A percentile compares a stretch with the other conserved stretches of the same genome.
These are phyloP conservation scores for Coprinopsis cinerea DNA, from an alignment of 768 basidiomycete species.

Conservation along the genomic window DNA sequence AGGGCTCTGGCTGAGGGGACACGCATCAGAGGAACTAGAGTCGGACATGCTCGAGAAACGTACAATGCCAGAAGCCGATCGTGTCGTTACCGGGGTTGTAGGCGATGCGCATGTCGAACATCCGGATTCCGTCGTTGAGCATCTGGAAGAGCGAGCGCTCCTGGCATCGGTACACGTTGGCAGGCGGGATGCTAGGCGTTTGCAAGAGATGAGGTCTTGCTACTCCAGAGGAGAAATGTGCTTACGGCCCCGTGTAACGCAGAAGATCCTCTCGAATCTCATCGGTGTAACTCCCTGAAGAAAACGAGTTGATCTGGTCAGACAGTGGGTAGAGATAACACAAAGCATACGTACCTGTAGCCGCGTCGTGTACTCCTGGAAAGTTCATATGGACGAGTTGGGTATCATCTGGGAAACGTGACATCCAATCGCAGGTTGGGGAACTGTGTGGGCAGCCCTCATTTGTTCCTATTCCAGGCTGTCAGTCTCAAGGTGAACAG, in stretches of 20 bases:
- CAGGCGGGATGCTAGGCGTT: constrained; percentile 25
- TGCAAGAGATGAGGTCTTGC: neutral
- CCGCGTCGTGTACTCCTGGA: constrained; percentile 47
- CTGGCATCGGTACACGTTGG: constrained; percentile 36
- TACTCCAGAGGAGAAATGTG: neutral
- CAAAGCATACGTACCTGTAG: constrained; percentile 31
- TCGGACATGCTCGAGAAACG: constrained; percentile 4
- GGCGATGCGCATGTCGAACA: constrained; percentile 42
- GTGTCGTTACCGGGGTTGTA: constrained; percentile 48
- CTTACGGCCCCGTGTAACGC: constrained; percentile 41
- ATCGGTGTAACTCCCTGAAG: constrained; percentile 39
- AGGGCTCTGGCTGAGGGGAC: constrained; percentile 29
- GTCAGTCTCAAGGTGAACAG: neutral
- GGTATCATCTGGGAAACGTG: constrained; percentile 34
- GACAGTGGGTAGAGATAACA: neutral
- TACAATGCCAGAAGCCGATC: constrained; percentile 45
- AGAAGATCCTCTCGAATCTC: constrained; percentile 34
- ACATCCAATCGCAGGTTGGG: constrained; percentile 42
- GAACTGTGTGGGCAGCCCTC: constrained; percentile 25
- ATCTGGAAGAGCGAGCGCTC: constrained; percentile 40
- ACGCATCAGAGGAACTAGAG: neutral
- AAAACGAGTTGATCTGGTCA: neutral
- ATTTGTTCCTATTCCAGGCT: constrained; percentile 25
- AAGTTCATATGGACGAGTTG: constrained; percentile 43
- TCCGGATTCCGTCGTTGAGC: constrained; percentile 44